Evolutionary conservation across 495 filamentous ascomycete species (phyloP).

Genomic region (Talaromyces wortmannii): DNA sequence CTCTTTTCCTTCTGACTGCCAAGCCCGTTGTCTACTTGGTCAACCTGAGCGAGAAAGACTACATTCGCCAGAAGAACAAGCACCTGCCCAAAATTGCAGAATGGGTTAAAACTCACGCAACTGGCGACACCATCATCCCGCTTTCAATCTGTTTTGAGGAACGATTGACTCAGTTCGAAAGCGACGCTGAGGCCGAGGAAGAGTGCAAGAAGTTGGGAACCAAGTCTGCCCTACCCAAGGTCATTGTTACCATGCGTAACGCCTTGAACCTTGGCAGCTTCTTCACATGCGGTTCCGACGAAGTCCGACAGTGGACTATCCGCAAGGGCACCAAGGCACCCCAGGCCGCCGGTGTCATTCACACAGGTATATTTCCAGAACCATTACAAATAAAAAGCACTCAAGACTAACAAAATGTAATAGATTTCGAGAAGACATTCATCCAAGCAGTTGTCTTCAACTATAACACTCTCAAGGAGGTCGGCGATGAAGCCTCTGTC

Average conservation of each 20-base stretch:
- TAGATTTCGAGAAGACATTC: slow-evolving; percentile 99
- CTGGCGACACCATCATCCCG: slow-evolving; percentile 84
- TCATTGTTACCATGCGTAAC: slow-evolving; percentile 90
- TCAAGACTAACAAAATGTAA: slow-evolving; percentile 3
- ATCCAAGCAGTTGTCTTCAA: slow-evolving; percentile 94
- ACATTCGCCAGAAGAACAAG: slow-evolving; percentile 99
- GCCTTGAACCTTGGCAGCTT: slow-evolving; percentile 85
- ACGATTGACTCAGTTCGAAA: slow-evolving; percentile 71
- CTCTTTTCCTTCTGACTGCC: slow-evolving; percentile 86
- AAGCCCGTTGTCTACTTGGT: slow-evolving; percentile 97
- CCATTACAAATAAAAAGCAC: background rate
- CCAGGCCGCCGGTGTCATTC: slow-evolving; percentile 95
- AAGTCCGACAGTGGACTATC: slow-evolving; percentile 98
- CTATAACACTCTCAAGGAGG: slow-evolving; percentile 69
- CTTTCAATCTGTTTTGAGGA: slow-evolving; percentile 91
- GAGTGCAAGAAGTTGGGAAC: slow-evolving; percentile 87
- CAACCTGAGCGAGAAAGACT: slow-evolving; percentile 96
- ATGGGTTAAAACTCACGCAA: slow-evolving; percentile 87
- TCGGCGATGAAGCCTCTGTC: slow-evolving; percentile 80
- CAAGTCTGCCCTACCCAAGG: slow-evolving; percentile 86
- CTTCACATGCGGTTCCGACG: slow-evolving; percentile 95
- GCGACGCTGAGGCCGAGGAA: slow-evolving; percentile 69
- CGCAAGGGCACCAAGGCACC: slow-evolving; percentile 95
- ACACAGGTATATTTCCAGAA: slow-evolving; percentile 44
- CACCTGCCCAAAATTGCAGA: slow-evolving; percentile 85